Percentiles rank a stretch among this genome's conserved stretches.
Evolutionary conservation across 148 eudicot genomes (phyloP).

Genomic region (Arbutus unedo): DNA sequence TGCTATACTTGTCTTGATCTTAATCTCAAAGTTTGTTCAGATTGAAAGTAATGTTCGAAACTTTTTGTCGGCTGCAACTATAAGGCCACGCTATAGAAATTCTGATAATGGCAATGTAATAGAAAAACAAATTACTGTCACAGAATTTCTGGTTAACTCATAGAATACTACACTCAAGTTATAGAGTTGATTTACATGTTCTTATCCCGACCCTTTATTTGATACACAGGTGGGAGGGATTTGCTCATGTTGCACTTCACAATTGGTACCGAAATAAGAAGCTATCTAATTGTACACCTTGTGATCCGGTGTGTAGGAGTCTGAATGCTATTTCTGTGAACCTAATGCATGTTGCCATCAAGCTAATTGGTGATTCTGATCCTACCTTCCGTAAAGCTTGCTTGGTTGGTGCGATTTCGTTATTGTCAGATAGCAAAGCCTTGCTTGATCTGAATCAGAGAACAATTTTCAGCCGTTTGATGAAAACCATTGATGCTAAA

Average conservation of each 20-base stretch:
- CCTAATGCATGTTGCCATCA: conserved; percentile 61
- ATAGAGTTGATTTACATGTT: not conserved
- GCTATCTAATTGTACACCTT: conserved; percentile 7
- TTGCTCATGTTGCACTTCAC: conserved; percentile 64
- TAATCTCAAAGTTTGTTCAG: not conserved
- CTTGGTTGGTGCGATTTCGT: conserved; percentile 59
- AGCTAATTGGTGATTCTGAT: conserved; percentile 45
- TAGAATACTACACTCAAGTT: not conserved
- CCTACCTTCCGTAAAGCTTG: conserved; percentile 71
- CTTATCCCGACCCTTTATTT: not conserved
- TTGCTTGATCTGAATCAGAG: conserved; percentile 46
- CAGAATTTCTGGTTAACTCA: not conserved
- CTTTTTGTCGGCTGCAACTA: not conserved
- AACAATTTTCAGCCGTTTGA: conserved; percentile 39
- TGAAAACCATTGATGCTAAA: conserved; percentile 32
- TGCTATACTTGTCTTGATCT: not conserved
- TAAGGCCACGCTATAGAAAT: not conserved
- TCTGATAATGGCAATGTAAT: not conserved
- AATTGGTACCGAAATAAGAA: conserved; percentile 46
- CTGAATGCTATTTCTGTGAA: conserved; percentile 35
- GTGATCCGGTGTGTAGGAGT: conserved; percentile 18
- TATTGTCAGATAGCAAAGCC: conserved; percentile 28
- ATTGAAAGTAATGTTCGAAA: conserved; percentile 7
- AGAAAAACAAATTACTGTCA: not conserved
- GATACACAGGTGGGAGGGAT: conserved; percentile 85